Percentiles rank a stretch among this genome's conserved stretches.
Evolutionary conservation across 2,329 filamentous ascomycete genomes (phyloP).

Genomic region (Claviceps sp.): DNA sequence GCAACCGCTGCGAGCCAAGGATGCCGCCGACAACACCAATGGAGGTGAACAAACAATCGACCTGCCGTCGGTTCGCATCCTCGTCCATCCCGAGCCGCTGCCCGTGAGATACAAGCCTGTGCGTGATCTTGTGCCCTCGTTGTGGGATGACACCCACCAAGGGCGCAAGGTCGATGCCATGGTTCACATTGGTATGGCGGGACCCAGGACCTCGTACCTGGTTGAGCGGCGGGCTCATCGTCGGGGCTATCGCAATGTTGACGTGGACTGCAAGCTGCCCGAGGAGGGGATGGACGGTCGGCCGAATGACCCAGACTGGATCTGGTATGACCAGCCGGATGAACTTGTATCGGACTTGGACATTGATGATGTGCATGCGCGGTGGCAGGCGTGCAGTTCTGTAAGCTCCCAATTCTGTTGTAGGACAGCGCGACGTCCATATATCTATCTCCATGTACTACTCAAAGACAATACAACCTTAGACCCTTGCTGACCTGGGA

Average conservation of each 20-base stretch:
- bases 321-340: slow-evolving; percentile 40
- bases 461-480: too few relatives aligned
- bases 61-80: slow-evolving; percentile 41
- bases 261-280: slow-evolving; percentile 52
- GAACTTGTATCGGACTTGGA: slow-evolving; percentile 46
- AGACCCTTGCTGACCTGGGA: neutral
- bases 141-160: slow-evolving; percentile 35
- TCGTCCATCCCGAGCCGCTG: slow-evolving; percentile 52
- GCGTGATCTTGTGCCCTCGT: slow-evolving; percentile 44
- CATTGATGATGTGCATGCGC: slow-evolving; percentile 38
- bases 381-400: slow-evolving; percentile 40
- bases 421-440: too few relatives aligned
- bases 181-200: slow-evolving; percentile 71
- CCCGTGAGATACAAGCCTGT: slow-evolving; percentile 59
- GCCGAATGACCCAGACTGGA: slow-evolving; percentile 29
- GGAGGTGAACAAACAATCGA: slow-evolving; percentile 15
- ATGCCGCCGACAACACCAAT: slow-evolving; percentile 14
- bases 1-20: slow-evolving; percentile 33
- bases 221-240: slow-evolving; percentile 59
- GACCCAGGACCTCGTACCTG: slow-evolving; percentile 49
- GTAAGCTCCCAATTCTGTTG: slow-evolving; percentile 21
- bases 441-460: too few relatives aligned
- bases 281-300: slow-evolving; percentile 40
- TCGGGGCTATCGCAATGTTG: slow-evolving; percentile 55
- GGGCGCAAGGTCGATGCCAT: slow-evolving; percentile 44